Evolutionary conservation across 768 basidiomycete species (phyloP), one percentile per base, ranked within the genome.

Genomic region (Lactarius quietus): DNA sequence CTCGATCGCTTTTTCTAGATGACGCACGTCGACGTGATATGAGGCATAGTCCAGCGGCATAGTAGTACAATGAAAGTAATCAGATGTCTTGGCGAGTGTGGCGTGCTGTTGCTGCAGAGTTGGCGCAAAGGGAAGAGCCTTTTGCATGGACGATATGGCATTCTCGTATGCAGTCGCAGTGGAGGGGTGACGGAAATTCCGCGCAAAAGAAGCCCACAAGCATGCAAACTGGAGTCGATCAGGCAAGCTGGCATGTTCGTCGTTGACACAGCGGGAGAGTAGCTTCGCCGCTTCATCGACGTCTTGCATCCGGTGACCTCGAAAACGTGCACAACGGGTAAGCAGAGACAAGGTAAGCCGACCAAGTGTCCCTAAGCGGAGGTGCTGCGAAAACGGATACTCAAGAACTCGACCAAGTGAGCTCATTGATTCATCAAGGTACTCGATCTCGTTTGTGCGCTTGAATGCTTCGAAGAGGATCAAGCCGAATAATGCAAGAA

Each of bases 1-100:
- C 54, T 68, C 54, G n/a, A 67, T 36, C 9, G 66, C 66, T 8
- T 39, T 1, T 3, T n/a, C 26, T 2, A 59, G 23, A 23, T 53
- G 45, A 23, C 35, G 33, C 8, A 7, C 33, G 7, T 33, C 23
- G 29, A 56, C 15, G n/a, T 43, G 38, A 41, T 55, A 56, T 4
- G 61, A 55, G 31, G 61, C 61, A 17, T 56, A 43, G 31, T 62
- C 41, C 14, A 45, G 10, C 4, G 54, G 43, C 20, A 62, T 28
- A n/a, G n/a, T n/a, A n/a, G n/a, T n/a, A 17, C 14, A 1, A 31
- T 48, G 36, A 33, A 26, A 55, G 3, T 8, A 14, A 3, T 36
- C 17, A 12, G 17, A 29, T 14, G 45, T 48, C 31, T 6, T 53
- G 43, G 39, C 7, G 23, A 56, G 35, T 45, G 28, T 55, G 53